Conservation (phyloP, 2,329 filamentous ascomycete species). For the Sclerotinia spermophila region DNA sequence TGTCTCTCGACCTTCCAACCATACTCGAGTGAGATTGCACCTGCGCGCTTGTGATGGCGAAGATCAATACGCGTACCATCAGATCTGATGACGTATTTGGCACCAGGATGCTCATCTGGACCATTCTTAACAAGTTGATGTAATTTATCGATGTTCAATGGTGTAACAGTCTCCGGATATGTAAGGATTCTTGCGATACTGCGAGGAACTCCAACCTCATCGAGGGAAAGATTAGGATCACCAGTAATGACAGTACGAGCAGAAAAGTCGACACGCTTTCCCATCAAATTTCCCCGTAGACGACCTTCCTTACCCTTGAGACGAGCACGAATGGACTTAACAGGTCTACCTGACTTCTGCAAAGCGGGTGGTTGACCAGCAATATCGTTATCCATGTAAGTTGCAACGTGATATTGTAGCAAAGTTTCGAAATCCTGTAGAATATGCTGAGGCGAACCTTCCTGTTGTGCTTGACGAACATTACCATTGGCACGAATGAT, state of each 20-base stretch:
- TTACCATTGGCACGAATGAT: conserved; percentile 98
- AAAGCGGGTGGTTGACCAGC: conserved; percentile 90
- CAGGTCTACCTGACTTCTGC: conserved; percentile 93
- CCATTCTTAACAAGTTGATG: conserved; percentile 88
- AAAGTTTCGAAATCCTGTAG: conserved; percentile 86
- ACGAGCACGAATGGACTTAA: conserved; percentile 94
- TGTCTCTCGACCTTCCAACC: conserved; percentile 99
- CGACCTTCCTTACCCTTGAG: conserved; percentile 99
- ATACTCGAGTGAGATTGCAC: conserved; percentile 83
- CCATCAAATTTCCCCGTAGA: conserved; percentile 98
- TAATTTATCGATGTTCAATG: conserved; percentile 93
- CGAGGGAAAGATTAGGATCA: conserved; percentile 91
- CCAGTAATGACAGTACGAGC: conserved; percentile 99
- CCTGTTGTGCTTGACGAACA: conserved; percentile 83
- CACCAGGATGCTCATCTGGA: conserved; percentile 90
- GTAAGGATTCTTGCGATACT: conserved; percentile 91
- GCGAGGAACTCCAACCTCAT: conserved; percentile 94
- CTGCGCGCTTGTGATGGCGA: conserved; percentile 80
- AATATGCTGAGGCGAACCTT: conserved; percentile 89
- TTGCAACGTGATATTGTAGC: conserved; percentile 96
- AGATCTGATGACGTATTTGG: conserved; percentile 91
- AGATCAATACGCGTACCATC: conserved; percentile 94
- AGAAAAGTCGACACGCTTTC: conserved; percentile 98
- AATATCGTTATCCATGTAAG: conserved; percentile 99
- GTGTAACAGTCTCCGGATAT: conserved; percentile 95